Evolutionary conservation across 2,329 filamentous ascomycete species (phyloP), one percentile per base, ranked within the genome.

Genomic region (Claviceps pusilla): DNA sequence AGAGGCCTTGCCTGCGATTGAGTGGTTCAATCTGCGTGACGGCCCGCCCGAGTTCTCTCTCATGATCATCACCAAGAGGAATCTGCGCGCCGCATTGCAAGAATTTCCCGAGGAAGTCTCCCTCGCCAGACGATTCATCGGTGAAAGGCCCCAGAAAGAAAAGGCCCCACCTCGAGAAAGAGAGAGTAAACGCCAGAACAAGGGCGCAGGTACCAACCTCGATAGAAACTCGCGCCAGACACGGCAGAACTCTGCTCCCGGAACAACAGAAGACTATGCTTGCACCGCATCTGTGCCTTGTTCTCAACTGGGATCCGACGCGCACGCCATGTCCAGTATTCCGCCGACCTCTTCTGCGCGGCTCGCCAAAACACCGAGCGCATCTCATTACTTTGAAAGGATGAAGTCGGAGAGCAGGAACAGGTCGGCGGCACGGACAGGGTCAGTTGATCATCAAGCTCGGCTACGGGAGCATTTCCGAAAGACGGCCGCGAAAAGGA

Each of bases 1-100:
- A 28, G 60, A 65, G 28, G 57, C 66, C 0, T 64, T 72, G 9
- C 63, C 68, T 3, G 70, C 70, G 1, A 61, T 73, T 3, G 62
- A 73, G 31, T 79, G 72, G 69, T 75, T 63, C 59, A 71, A 67
- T 48, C 61, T 60, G 28, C 59, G 64, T 1, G 55, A 57, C 1
- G 64, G 63, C 3, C 58, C 48, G 7, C 64, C 67, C 1, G 41
- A 64, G 0, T 73, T 64, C 58, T 61, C 54, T 7, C 57, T 58
- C 16, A 62, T 65, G 50, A 57, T 73, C 31, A 62, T 76, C 10
- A 68, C 62, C 3, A 65, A 61, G 35, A 55, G 59, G 11, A 73
- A 69, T 46, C 56, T 76, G 4, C 59, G 63, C 1, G 58, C 59
- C 11, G 65, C 73, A 6, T 58, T 71, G 11, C 57, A 60, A 1